Evolutionary conservation across 495 filamentous ascomycete species (phyloP).

Genomic region (Bryoglossum gracile): DNA sequence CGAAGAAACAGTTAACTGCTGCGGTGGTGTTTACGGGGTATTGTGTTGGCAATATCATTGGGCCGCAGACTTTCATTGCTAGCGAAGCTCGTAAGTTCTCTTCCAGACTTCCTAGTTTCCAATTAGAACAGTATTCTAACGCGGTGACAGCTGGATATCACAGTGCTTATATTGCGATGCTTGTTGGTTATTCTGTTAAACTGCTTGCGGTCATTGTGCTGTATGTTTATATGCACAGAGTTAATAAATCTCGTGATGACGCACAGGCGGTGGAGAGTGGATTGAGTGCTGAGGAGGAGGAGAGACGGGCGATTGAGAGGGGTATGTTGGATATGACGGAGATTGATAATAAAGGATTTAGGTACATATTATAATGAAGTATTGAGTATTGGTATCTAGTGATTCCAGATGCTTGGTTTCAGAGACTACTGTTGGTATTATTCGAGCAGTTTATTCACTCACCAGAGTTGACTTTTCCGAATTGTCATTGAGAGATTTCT

Average conservation of each 20-base stretch:
- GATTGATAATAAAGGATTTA: constrained; percentile 21
- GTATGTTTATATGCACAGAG: constrained; percentile 52
- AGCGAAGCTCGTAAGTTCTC: constrained; percentile 42
- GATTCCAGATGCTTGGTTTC: no score
- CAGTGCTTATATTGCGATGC: constrained; percentile 22
- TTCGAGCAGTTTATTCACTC: no score
- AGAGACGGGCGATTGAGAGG: constrained; percentile 53
- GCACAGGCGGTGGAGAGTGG: constrained; percentile 43
- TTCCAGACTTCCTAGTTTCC: constrained; percentile 36
- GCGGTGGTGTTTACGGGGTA: constrained; percentile 21
- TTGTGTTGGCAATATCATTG: constrained; percentile 23
- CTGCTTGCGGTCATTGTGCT: constrained; percentile 52
- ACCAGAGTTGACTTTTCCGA: no score
- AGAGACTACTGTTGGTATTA: no score
- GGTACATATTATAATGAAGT: constrained; percentile 8
- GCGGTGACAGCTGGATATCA: constrained; percentile 31
- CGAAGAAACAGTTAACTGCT: constrained; percentile 22
- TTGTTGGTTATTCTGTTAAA: constrained; percentile 37
- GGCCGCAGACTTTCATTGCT: constrained; percentile 18
- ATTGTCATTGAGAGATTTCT: no score
- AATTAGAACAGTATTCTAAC: neutral
- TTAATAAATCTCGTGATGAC: constrained; percentile 41
- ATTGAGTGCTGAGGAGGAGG: constrained; percentile 26
- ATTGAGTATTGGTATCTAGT: no score
- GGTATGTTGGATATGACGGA: constrained; percentile 39